phyloP scores from a whole-genome alignment of 495 filamentous ascomycete genomes.

The Annulohypoxylon stygium region DNA sequence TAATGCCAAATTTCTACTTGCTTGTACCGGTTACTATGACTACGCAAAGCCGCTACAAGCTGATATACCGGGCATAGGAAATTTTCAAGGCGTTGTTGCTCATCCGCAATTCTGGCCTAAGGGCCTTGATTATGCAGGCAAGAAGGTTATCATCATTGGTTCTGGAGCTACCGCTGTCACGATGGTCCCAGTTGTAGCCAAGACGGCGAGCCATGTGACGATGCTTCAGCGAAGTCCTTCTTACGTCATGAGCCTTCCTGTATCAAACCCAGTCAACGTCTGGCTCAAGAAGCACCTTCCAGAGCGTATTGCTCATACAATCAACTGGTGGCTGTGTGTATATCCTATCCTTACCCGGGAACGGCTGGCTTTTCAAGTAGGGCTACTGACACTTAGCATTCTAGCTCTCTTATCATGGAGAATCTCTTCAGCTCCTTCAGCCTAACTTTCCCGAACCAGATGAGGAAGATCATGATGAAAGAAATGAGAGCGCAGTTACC shows the following conservation, averaged over 20 bases:
- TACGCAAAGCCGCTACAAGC: conserved; percentile 70
- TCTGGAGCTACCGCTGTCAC: conserved; percentile 71
- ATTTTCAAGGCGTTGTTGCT: conserved; percentile 66
- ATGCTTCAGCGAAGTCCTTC: conserved; percentile 70
- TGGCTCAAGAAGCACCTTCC: conserved; percentile 34
- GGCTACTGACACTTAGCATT: background rate
- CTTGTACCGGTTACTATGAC: conserved; percentile 75
- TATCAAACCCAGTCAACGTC: conserved; percentile 12
- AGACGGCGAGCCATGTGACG: conserved; percentile 64
- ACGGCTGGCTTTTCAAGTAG: background rate
- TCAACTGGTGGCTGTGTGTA: conserved; percentile 56
- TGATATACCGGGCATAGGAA: conserved; percentile 69
- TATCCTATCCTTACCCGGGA: conserved; percentile 6
- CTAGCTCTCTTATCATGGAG: conserved; percentile 42
- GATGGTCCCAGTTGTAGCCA: conserved; percentile 63
- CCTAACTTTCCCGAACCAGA: conserved; percentile 64
- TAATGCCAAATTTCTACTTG: conserved; percentile 69
- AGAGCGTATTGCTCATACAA: conserved; percentile 19
- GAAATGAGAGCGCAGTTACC: conserved; percentile 67
- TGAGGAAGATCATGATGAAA: conserved; percentile 61
- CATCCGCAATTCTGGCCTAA: conserved; percentile 75
- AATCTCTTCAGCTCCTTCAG: conserved; percentile 49
- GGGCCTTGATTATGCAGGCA: conserved; percentile 62
- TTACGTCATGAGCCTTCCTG: conserved; percentile 69
- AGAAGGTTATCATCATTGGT: conserved; percentile 68